phyloP scores from a whole-genome alignment of 441 rosid species.

The Brassica balearica region DNA sequence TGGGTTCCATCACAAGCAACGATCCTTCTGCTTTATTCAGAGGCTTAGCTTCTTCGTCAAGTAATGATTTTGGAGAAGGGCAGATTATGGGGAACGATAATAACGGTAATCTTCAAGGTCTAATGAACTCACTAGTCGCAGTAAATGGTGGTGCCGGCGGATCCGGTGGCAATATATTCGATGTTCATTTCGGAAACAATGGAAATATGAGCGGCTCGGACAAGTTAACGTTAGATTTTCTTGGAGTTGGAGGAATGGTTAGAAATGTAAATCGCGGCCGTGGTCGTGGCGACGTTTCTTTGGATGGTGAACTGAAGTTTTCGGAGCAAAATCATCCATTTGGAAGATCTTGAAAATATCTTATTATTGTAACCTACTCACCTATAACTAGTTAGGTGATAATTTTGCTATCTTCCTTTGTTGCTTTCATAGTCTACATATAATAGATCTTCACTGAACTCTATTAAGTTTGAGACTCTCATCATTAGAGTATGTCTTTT shows the following conservation, averaged over 20 bases:
- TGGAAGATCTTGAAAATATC: constrained; percentile 37
- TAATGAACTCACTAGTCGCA: constrained; percentile 45
- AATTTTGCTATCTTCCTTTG: constrained; percentile 24
- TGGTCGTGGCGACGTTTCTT: constrained; percentile 27
- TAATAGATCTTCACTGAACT: not conserved
- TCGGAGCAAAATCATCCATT: constrained; percentile 42
- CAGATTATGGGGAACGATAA: constrained; percentile 36
- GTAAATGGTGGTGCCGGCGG: constrained; percentile 35
- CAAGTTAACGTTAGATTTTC: constrained; percentile 49
- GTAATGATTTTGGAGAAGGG: constrained; percentile 38
- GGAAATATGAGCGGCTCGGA: constrained; percentile 39
- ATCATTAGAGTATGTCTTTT: not conserved
- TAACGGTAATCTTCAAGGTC: constrained; percentile 43
- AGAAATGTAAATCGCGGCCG: constrained; percentile 35
- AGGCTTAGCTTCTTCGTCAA: constrained; percentile 41
- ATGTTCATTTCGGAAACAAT: constrained; percentile 37
- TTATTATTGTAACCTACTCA: constrained; percentile 11
- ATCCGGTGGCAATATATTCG: constrained; percentile 42
- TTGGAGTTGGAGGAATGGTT: constrained; percentile 50
- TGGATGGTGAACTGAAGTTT: constrained; percentile 42
- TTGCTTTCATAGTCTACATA: constrained; percentile 12
- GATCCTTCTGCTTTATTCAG: constrained; percentile 38
- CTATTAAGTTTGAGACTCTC: not conserved
- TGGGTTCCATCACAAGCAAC: constrained; percentile 65
- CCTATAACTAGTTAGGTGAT: constrained; percentile 18